phyloP scores from a whole-genome alignment of 2,329 filamentous ascomycete species.

The Alternaria metachromatica region DNA sequence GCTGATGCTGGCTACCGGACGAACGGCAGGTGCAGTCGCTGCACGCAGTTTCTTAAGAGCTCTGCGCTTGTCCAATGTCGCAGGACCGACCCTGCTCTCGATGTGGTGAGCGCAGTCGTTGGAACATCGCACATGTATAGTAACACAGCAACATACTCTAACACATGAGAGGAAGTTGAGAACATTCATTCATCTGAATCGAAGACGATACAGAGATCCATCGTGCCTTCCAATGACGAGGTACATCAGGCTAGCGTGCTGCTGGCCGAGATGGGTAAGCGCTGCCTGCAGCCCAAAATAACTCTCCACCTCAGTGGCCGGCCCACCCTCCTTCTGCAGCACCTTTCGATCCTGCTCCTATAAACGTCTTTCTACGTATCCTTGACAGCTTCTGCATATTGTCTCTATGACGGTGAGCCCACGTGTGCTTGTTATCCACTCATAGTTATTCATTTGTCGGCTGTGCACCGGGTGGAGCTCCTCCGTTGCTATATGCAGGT shows the following conservation, averaged over 20 bases:
- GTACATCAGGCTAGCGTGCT: background rate
- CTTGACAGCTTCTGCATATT: background rate
- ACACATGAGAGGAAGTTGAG: background rate
- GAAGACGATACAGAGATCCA: background rate
- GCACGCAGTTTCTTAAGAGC: background rate
- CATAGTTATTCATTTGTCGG: background rate
- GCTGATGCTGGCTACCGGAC: background rate
- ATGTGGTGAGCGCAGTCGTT: background rate
- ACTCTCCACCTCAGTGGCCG: background rate
- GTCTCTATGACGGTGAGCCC: background rate
- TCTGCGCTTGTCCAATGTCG: background rate
- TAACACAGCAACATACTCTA: background rate
- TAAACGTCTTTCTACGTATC: background rate
- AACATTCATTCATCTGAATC: background rate
- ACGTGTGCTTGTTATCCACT: background rate
- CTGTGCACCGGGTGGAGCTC: background rate
- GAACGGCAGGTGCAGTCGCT: background rate
- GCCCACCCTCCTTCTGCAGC: background rate
- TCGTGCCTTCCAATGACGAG: background rate
- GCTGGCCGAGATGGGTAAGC: background rate
- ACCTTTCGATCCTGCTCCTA: background rate
- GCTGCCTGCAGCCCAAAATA: background rate
- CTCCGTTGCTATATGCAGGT: background rate
- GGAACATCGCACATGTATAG: background rate
- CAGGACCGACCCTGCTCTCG: background rate